Evolutionary conservation across 2,329 filamentous ascomycete species (phyloP).

Genomic region (Fusarium foetens): DNA sequence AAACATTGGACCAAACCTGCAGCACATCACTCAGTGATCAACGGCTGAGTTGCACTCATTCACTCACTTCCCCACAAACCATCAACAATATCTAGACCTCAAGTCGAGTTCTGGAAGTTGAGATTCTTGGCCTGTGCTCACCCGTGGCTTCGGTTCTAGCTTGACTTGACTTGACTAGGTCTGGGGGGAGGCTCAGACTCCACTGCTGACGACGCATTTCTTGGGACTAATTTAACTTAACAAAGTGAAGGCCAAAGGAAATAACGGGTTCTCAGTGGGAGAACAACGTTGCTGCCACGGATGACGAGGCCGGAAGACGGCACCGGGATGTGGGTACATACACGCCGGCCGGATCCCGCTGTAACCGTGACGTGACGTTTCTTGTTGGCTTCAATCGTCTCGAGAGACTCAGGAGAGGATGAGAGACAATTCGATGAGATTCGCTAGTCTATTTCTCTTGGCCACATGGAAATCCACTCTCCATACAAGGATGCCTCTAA

Average conservation of each 20-base stretch:
- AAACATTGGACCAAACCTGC: not conserved
- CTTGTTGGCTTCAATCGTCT: not conserved
- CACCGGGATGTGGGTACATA: conserved; percentile 36
- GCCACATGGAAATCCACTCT: conserved; percentile 18
- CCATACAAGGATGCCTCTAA: conserved; percentile 6
- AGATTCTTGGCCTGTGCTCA: conserved; percentile 12
- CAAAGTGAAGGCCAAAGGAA: not conserved
- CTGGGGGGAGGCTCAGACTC: conserved; percentile 10
- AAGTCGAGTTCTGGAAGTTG: not conserved
- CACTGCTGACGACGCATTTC: conserved; percentile 38
- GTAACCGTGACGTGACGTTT: conserved; percentile 15
- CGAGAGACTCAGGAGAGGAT: conserved; percentile 1
- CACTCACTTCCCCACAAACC: conserved; percentile 13
- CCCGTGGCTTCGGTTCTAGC: conserved; percentile 7
- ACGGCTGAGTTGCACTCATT: not conserved
- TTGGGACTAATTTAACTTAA: conserved; percentile 26
- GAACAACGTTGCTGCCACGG: not conserved
- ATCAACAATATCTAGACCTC: not conserved
- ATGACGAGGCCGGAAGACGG: conserved; percentile 36
- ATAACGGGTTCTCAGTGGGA: not conserved
- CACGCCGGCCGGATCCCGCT: conserved; percentile 1
- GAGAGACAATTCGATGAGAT: not conserved
- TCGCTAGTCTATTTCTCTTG: conserved; percentile 4
- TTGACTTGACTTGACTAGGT: not conserved
- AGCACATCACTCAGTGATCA: not conserved